Conservation (phyloP, 768 basidiomycete species). For the Amanita rimosa region DNA sequence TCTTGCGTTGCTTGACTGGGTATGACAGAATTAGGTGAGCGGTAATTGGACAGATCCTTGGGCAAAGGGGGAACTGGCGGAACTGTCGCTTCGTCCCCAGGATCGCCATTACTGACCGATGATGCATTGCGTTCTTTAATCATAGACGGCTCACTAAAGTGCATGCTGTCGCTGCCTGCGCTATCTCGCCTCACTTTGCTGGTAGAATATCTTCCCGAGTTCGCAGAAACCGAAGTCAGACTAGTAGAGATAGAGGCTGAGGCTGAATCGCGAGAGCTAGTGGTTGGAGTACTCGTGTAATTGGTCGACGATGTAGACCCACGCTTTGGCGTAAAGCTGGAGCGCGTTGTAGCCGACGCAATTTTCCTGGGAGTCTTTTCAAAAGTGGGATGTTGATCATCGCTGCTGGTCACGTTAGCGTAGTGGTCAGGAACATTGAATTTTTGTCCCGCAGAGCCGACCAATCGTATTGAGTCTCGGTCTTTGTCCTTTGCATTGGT, state of each 20-base stretch:
- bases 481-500: constrained; percentile 29
- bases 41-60: constrained; percentile 75
- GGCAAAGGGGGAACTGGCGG: constrained; percentile 91
- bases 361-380: constrained; percentile 67
- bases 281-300: constrained; percentile 65
- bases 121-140: constrained; percentile 61
- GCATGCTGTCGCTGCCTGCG: constrained; percentile 73
- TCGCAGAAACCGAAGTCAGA: constrained; percentile 62
- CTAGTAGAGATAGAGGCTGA: constrained; percentile 73
- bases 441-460: constrained; percentile 20
- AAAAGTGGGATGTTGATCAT: constrained; percentile 37
- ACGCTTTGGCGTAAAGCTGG: constrained; percentile 77
- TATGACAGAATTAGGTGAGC: constrained; percentile 55
- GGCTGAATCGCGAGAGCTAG: constrained; percentile 82
- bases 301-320: constrained; percentile 85
- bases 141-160: constrained; percentile 53
- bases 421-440: constrained; percentile 31
- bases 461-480: constrained; percentile 24
- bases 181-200: constrained; percentile 69
- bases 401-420: constrained; percentile 40
- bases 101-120: constrained; percentile 47
- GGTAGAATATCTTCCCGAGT: constrained; percentile 63
- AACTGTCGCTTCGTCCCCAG: constrained; percentile 52
- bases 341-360: constrained; percentile 41
- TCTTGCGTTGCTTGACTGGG: constrained; percentile 31